These are phyloP conservation scores for Verticillium longisporum DNA, from an alignment of 2,329 filamentous ascomycete genomes.

Conservation along the genomic window DNA sequence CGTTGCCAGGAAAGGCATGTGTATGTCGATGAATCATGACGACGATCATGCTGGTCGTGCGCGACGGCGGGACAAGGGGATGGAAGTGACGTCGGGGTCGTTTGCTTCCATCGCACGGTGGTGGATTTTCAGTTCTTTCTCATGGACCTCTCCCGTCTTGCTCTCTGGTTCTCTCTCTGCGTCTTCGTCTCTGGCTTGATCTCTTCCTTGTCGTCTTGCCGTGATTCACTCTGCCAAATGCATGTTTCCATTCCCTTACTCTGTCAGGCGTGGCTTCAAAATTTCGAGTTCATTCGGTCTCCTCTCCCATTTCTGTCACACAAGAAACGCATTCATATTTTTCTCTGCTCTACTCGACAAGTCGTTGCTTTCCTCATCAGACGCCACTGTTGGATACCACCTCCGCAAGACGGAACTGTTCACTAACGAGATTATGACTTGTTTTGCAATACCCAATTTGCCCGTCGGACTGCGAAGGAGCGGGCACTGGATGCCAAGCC, in stretches of 20 bases:
- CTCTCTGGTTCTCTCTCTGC: neutral
- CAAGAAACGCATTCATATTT: conserved; percentile 1
- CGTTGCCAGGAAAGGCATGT: neutral
- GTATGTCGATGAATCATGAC: neutral
- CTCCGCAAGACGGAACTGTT: conserved; percentile 12
- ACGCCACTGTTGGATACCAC: conserved; percentile 11
- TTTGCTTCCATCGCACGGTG: neutral
- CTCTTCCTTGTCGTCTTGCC: neutral
- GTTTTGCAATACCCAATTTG: neutral
- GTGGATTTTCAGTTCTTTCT: neutral
- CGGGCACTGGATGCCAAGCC: neutral
- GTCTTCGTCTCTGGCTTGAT: neutral
- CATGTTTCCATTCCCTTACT: neutral
- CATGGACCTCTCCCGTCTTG: neutral
- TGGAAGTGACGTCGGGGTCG: neutral
- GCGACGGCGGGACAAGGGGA: neutral
- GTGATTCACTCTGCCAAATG: neutral
- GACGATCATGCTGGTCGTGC: neutral
- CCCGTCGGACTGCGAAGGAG: neutral
- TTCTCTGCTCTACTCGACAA: conserved; percentile 8
- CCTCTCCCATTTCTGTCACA: neutral
- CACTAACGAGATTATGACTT: conserved; percentile 10
- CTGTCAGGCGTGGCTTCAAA: neutral
- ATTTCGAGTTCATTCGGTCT: neutral
- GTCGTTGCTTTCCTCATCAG: conserved; percentile 10